Evolutionary conservation across 1,139 yeast species (phyloP).

Genomic region (Scheffersomyces parashehatae): DNA sequence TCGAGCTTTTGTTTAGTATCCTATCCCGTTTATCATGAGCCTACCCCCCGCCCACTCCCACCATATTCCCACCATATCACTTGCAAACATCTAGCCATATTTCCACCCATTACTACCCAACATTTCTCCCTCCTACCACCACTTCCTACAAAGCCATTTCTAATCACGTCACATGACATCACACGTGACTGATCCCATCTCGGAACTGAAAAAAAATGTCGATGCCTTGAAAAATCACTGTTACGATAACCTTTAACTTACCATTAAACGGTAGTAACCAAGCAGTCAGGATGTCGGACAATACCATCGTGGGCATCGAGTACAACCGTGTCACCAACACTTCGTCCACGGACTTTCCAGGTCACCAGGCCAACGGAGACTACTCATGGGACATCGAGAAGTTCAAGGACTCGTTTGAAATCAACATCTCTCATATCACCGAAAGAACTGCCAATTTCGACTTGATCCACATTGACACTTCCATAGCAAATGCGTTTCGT

Average conservation of each 20-base stretch:
- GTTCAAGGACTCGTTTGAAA: constrained; percentile 70
- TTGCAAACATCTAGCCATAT: too few species aligned
- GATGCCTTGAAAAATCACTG: constrained; percentile 1
- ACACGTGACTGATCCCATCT: not conserved
- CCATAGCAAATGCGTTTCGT: constrained; percentile 94
- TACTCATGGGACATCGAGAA: constrained; percentile 83
- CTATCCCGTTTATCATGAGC: too few species aligned
- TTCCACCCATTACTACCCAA: too few species aligned
- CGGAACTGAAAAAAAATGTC: not conserved
- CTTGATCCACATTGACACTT: constrained; percentile 81
- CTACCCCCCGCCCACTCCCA: too few species aligned
- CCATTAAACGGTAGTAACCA: not conserved
- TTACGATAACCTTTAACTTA: too few species aligned
- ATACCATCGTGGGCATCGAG: constrained; percentile 81
- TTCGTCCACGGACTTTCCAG: constrained; percentile 87
- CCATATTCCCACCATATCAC: too few species aligned
- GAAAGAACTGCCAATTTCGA: constrained; percentile 85
- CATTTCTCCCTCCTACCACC: too few species aligned
- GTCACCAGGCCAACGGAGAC: constrained; percentile 64
- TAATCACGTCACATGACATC: not conserved
- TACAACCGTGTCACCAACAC: constrained; percentile 90
- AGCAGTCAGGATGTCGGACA: constrained; percentile 26
- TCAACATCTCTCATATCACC: constrained; percentile 63
- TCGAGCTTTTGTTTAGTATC: too few species aligned
- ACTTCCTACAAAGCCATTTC: too few species aligned